phyloP scores from a whole-genome alignment of 2,329 filamentous ascomycete genomes.

The Claviceps paspali region DNA sequence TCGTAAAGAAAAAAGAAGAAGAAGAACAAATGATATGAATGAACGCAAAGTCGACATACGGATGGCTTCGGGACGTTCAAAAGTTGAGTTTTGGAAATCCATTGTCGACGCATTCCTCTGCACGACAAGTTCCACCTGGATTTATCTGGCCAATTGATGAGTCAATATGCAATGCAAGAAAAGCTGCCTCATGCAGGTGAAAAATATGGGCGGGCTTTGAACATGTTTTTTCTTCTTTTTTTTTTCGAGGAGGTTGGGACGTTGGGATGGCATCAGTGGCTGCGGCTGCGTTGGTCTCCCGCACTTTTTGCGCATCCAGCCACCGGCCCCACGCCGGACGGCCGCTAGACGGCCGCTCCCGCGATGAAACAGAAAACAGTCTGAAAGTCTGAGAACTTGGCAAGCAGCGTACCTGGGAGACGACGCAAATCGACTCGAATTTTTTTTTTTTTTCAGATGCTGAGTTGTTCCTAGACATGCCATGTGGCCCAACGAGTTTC shows the following conservation, averaged over 20 bases:
- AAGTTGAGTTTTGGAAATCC: constrained; percentile 22
- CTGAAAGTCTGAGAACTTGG: not conserved
- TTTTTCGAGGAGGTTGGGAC: constrained; percentile 14
- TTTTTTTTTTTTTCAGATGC: no score
- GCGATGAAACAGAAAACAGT: not conserved
- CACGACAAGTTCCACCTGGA: constrained; percentile 17
- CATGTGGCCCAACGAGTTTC: not conserved
- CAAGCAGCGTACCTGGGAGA: not conserved
- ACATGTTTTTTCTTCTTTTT: constrained; percentile 8
- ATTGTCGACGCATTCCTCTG: constrained; percentile 16
- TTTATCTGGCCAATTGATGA: constrained; percentile 19
- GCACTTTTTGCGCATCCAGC: constrained; percentile 5
- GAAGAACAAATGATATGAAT: no score
- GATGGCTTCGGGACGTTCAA: constrained; percentile 21
- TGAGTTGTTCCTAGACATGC: no score
- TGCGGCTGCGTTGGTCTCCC: no score
- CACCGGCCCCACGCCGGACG: constrained; percentile 6
- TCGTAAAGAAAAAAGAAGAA: not conserved
- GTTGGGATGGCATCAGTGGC: no score
- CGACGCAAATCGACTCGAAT: not conserved
- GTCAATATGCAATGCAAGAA: constrained; percentile 16
- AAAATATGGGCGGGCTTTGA: constrained; percentile 11
- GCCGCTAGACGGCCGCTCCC: constrained; percentile 3
- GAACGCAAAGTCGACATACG: constrained; percentile 17
- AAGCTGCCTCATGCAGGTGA: constrained; percentile 16